These are phyloP conservation scores for Claviceps fusiformis DNA, from an alignment of 2,329 filamentous ascomycete genomes.

Conservation along the genomic window DNA sequence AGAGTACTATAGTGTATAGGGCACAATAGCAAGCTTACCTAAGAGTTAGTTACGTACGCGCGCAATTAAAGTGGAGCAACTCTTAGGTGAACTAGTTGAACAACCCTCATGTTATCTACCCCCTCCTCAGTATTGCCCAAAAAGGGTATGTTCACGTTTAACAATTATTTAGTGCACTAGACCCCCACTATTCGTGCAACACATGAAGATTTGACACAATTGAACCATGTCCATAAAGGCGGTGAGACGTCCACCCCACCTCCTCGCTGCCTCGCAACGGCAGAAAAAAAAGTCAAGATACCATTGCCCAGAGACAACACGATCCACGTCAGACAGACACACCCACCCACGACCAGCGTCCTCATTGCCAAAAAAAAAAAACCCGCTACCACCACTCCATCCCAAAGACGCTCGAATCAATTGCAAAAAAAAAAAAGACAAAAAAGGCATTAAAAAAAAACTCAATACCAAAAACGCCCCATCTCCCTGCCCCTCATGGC, in stretches of 20 bases:
- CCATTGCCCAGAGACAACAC: neutral
- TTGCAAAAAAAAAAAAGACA: neutral
- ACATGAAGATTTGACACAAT: neutral
- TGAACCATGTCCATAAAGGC: neutral
- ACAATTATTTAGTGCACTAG: too few species aligned
- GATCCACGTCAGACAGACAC: too few species aligned
- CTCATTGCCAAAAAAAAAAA: neutral
- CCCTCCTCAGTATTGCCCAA: too few species aligned
- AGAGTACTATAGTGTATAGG: too few species aligned
- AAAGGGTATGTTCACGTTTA: too few species aligned
- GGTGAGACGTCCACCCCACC: neutral
- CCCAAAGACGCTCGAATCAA: neutral
- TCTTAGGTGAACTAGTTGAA: too few species aligned
- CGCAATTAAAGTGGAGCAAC: too few species aligned
- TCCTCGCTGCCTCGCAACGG: neutral
- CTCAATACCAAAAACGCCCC: too few species aligned
- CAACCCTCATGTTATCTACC: too few species aligned
- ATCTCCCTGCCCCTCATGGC: constrained; percentile 26
- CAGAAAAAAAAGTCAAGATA: neutral
- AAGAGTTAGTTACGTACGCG: too few species aligned
- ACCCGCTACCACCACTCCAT: neutral
- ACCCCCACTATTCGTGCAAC: neutral
- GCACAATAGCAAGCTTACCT: too few species aligned
- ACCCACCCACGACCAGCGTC: too few species aligned
- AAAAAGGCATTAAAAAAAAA: neutral